phyloP scores from a whole-genome alignment of 108 stramenopile genomes.

The Bacterosira constricta region DNA sequence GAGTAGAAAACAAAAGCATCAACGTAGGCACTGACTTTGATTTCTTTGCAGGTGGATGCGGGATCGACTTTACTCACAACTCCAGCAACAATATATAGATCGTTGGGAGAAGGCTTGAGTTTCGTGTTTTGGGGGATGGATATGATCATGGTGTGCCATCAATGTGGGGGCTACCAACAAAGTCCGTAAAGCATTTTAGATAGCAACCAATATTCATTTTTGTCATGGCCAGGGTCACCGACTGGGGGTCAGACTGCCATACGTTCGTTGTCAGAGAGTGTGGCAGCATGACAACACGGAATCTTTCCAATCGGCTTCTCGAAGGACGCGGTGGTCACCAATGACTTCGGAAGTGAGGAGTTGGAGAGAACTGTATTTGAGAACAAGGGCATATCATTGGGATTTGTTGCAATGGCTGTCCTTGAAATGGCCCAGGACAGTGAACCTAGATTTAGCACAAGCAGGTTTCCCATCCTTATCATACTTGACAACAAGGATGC shows the following conservation, averaged over 20 bases:
- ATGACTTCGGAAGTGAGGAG: constrained; percentile 13
- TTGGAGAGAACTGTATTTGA: constrained; percentile 5
- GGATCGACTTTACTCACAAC: background rate
- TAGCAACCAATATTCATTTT: no score
- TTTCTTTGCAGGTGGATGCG: background rate
- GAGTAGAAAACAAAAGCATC: constrained; percentile 27
- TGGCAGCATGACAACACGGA: constrained; percentile 19
- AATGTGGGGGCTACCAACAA: background rate
- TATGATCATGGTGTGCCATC: constrained; percentile 21
- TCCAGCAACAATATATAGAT: background rate
- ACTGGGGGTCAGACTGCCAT: background rate
- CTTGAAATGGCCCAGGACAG: constrained; percentile 17
- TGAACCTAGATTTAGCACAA: constrained; percentile 1
- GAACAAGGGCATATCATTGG: constrained; percentile 23
- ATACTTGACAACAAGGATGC: no score
- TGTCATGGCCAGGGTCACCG: no score
- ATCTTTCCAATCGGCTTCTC: constrained; percentile 22
- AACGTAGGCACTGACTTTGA: constrained; percentile 9
- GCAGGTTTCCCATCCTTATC: background rate
- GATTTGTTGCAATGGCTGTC: constrained; percentile 6
- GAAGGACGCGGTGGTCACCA: background rate
- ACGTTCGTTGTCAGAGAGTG: constrained; percentile 13
- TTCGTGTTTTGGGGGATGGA: background rate
- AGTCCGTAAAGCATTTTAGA: constrained; percentile 25
- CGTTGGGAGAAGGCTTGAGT: constrained; percentile 9